A percentile compares a stretch with the other conserved stretches of the same genome.
Conservation (phyloP, 1,284 basidiomycete genomes). For the Apiotrichum montevideense region DNA sequence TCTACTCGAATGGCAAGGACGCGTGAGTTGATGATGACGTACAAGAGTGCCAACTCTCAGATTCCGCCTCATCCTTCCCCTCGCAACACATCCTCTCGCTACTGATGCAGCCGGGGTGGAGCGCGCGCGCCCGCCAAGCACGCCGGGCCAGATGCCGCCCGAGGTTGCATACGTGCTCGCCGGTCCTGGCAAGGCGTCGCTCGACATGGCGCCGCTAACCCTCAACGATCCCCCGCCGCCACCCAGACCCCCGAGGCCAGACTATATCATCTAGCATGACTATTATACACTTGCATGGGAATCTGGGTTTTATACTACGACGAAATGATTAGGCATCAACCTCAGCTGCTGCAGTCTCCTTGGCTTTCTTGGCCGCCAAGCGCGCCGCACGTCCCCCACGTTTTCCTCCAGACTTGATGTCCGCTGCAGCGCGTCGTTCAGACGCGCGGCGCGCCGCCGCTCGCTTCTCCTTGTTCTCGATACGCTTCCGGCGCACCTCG, state of each 20-base stretch:
- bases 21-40: slow-evolving; percentile 43
- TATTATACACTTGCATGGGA: neutral
- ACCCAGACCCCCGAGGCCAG: neutral
- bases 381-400: slow-evolving; percentile 1
- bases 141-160: neutral
- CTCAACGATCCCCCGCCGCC: neutral
- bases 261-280: slow-evolving; percentile 7
- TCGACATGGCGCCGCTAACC: neutral
- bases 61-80: slow-evolving; percentile 32
- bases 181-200: neutral
- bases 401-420: neutral
- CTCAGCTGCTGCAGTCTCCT: neutral
- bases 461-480: slow-evolving; percentile 43
- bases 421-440: slow-evolving; percentile 7
- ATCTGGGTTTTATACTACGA: no score
- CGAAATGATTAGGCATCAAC: no score
- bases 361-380: slow-evolving; percentile 1
- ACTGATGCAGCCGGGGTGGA: slow-evolving; percentile 28
- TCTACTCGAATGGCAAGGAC: slow-evolving; percentile 74
- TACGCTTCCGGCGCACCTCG: slow-evolving; percentile 56
- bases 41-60: no score
- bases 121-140: slow-evolving; percentile 11
- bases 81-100: slow-evolving; percentile 17
- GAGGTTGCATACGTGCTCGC: slow-evolving; percentile 4
- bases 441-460: slow-evolving; percentile 26